Evolutionary conservation across 2,329 filamentous ascomycete species (phyloP).

Genomic region (Endocalyx cinctus): DNA sequence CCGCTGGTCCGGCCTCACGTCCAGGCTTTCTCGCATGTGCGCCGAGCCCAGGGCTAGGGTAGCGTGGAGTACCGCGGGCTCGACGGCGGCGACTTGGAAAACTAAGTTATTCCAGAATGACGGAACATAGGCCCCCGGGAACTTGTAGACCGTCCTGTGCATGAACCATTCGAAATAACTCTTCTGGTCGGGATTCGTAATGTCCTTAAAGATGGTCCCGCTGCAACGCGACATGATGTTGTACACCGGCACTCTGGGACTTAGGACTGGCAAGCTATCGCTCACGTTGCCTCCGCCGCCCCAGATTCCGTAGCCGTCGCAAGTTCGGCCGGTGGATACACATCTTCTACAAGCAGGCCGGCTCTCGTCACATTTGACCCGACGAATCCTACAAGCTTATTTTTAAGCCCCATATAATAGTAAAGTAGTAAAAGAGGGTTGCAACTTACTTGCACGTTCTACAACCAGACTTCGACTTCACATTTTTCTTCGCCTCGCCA

Average conservation of each 20-base stretch:
- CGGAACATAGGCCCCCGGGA: conserved; percentile 32
- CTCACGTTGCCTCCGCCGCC: conserved; percentile 18
- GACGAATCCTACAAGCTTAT: conserved; percentile 14
- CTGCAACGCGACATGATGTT: conserved; percentile 6
- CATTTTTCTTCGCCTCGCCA: neutral
- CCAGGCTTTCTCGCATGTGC: conserved; percentile 21
- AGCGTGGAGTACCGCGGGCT: conserved; percentile 37
- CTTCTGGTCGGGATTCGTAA: conserved; percentile 27
- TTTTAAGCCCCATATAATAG: neutral
- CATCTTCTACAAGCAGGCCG: conserved; percentile 22
- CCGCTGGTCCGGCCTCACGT: neutral
- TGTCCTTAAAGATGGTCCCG: conserved; percentile 4
- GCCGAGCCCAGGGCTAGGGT: conserved; percentile 33
- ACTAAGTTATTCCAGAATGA: conserved; percentile 34
- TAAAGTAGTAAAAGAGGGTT: neutral
- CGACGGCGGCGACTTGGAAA: conserved; percentile 29
- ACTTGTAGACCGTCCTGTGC: conserved; percentile 29
- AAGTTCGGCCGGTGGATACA: conserved; percentile 22
- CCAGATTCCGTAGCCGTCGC: conserved; percentile 27
- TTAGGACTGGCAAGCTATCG: conserved; percentile 3
- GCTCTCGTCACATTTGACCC: conserved; percentile 27
- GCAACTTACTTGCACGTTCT: conserved; percentile 25
- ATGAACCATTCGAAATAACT: conserved; percentile 40
- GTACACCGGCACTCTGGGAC: too few relatives aligned
- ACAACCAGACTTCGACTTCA: conserved; percentile 23